Evolutionary conservation across 2,329 filamentous ascomycete genomes (phyloP).

Genomic region (Ophiocordyceps sinensis): DNA sequence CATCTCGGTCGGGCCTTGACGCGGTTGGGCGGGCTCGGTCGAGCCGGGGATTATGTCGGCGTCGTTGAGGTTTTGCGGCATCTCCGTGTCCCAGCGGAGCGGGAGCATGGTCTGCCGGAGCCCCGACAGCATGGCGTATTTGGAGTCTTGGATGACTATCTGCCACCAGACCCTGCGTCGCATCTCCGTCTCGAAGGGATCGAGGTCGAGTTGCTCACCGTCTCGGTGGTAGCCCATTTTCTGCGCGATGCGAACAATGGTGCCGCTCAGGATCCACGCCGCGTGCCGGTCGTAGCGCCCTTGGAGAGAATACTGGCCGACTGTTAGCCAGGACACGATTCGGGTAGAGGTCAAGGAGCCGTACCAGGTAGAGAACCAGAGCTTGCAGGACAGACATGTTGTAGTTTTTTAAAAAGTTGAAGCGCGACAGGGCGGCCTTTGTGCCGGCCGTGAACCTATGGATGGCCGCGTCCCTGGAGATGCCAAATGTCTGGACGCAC

Average conservation of each 20-base stretch:
- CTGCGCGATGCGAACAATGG: conserved; percentile 48
- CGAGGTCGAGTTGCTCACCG: conserved; percentile 37
- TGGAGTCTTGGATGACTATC: conserved; percentile 42
- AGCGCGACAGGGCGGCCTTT: conserved; percentile 32
- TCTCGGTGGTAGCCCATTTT: conserved; percentile 55
- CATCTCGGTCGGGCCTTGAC: conserved; percentile 47
- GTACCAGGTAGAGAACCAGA: conserved; percentile 41
- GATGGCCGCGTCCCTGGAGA: conserved; percentile 32
- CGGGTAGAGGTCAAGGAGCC: neutral
- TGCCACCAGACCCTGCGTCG: conserved; percentile 55
- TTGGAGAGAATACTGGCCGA: conserved; percentile 34
- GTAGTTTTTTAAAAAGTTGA: conserved; percentile 43
- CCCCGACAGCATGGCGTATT: conserved; percentile 42
- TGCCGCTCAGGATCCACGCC: conserved; percentile 45
- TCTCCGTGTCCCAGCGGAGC: conserved; percentile 39
- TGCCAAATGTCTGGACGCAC: conserved; percentile 36
- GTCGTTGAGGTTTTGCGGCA: conserved; percentile 44
- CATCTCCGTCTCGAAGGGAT: conserved; percentile 53
- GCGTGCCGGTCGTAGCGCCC: conserved; percentile 44
- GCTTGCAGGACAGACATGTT: conserved; percentile 46
- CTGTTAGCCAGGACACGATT: neutral
- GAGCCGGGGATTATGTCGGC: conserved; percentile 40
- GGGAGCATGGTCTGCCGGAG: conserved; percentile 37
- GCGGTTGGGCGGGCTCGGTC: conserved; percentile 32
- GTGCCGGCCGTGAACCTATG: conserved; percentile 37